These are phyloP conservation scores for Sclerospora graminicola DNA, from an alignment of 352 stramenopile genomes.

Conservation along the genomic window DNA sequence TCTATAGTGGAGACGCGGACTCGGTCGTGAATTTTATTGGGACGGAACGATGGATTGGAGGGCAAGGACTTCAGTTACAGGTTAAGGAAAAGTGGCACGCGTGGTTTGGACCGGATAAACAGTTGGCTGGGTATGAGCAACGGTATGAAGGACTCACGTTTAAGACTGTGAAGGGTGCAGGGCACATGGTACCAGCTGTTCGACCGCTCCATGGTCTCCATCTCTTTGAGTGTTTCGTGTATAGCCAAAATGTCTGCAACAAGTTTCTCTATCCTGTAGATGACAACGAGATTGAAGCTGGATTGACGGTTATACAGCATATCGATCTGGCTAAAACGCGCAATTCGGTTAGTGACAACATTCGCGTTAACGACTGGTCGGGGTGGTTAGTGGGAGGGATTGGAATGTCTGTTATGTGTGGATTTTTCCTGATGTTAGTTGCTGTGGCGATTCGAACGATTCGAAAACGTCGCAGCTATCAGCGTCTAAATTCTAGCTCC, in stretches of 20 bases:
- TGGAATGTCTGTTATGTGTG: slow-evolving; percentile 14
- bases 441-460: slow-evolving; percentile 31
- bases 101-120: slow-evolving; percentile 66
- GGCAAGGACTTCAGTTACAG: slow-evolving; percentile 53
- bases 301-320: slow-evolving; percentile 11
- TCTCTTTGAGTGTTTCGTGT: slow-evolving; percentile 82
- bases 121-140: slow-evolving; percentile 83
- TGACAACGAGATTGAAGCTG: slow-evolving; percentile 47
- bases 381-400: slow-evolving; percentile 8
- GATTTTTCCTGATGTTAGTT: slow-evolving; percentile 18
- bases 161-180: slow-evolving; percentile 87
- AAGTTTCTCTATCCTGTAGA: slow-evolving; percentile 58
- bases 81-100: slow-evolving; percentile 52
- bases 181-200: slow-evolving; percentile 83
- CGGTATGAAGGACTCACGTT: slow-evolving; percentile 83
- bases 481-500: slow-evolving; percentile 29
- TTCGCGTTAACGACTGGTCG: neutral
- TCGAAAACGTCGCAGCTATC: slow-evolving; percentile 32
- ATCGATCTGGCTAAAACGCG: neutral
- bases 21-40: slow-evolving; percentile 80
- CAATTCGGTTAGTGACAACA: slow-evolving; percentile 3
- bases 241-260: slow-evolving; percentile 37
- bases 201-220: slow-evolving; percentile 63
- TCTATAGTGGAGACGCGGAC: slow-evolving; percentile 73
- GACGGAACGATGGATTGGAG: slow-evolving; percentile 83